phyloP scores from a whole-genome alignment of 768 basidiomycete species.

The Arthromyces matolae region DNA sequence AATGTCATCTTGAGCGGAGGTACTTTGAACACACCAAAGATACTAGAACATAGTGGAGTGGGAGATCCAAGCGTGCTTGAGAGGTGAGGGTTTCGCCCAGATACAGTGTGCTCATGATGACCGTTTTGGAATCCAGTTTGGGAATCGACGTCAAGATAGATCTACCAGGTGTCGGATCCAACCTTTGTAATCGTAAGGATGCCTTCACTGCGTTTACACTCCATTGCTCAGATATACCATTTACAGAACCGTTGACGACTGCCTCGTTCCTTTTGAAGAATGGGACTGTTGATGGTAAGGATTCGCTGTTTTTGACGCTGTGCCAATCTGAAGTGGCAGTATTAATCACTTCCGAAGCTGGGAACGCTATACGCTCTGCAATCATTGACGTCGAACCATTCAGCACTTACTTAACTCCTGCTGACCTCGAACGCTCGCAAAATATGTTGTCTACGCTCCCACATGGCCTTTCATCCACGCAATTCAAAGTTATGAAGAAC shows the following conservation, averaged over 20 bases:
- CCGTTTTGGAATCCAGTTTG: neutral
- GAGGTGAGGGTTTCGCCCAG: conserved; percentile 1
- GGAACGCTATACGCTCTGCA: conserved; percentile 12
- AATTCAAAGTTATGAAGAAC: conserved; percentile 9
- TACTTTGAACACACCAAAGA: conserved; percentile 13
- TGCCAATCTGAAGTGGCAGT: too few species aligned
- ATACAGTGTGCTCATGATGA: too few species aligned
- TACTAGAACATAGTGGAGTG: conserved; percentile 13
- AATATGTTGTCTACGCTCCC: conserved; percentile 3
- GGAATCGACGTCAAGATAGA: conserved; percentile 6
- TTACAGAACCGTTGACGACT: conserved; percentile 8
- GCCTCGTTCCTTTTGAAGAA: conserved; percentile 11
- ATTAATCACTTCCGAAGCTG: conserved; percentile 5
- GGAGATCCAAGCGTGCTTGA: conserved; percentile 7
- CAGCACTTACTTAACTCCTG: neutral
- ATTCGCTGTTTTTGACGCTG: neutral
- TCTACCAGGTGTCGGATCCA: conserved; percentile 13
- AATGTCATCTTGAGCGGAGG: conserved; percentile 14
- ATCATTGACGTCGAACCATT: conserved; percentile 12
- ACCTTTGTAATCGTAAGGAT: conserved; percentile 14
- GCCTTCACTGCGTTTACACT: neutral
- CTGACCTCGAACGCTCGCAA: conserved; percentile 7
- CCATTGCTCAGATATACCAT: neutral
- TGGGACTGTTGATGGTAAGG: conserved; percentile 10
- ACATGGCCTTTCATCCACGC: neutral